Evolutionary conservation across 2,329 filamentous ascomycete species (phyloP).

Genomic region (Tolypocladium inflatum): DNA sequence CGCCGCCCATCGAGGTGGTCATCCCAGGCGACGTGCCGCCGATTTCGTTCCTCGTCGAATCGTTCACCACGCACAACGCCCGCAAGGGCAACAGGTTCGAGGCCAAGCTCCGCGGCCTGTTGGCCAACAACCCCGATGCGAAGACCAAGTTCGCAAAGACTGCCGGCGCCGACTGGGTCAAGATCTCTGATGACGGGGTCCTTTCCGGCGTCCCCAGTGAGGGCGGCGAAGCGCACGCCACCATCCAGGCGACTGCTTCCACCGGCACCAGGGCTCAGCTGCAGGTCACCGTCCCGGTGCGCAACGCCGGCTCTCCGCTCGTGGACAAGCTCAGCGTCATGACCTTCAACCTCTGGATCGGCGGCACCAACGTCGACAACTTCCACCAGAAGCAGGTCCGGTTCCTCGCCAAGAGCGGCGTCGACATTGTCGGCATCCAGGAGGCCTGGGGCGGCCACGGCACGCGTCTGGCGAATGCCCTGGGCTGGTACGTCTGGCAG

Average conservation of each 20-base stretch:
- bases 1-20: slow-evolving; percentile 20
- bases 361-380: slow-evolving; percentile 23
- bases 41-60: slow-evolving; percentile 18
- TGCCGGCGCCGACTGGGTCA: slow-evolving; percentile 19
- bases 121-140: slow-evolving; percentile 14
- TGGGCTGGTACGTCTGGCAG: slow-evolving; percentile 29
- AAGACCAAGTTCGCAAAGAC: slow-evolving; percentile 17
- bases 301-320: slow-evolving; percentile 13
- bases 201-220: slow-evolving; percentile 24
- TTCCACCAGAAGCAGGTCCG: slow-evolving; percentile 28
- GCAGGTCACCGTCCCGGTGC: slow-evolving; percentile 22
- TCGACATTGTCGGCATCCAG: slow-evolving; percentile 28
- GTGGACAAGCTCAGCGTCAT: slow-evolving; percentile 24
- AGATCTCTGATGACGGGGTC: slow-evolving; percentile 19
- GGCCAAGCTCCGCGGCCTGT: slow-evolving; percentile 20
- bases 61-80: slow-evolving; percentile 24
- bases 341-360: slow-evolving; percentile 30
- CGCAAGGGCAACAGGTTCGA: slow-evolving; percentile 22
- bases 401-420: slow-evolving; percentile 20
- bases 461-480: slow-evolving; percentile 22
- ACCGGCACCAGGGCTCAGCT: slow-evolving; percentile 15
- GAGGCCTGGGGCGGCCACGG: slow-evolving; percentile 22
- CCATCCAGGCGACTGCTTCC: slow-evolving; percentile 16
- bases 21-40: slow-evolving; percentile 10
- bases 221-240: slow-evolving; percentile 10